Evolutionary conservation across 768 basidiomycete species (phyloP), one percentile per base, ranked within the genome.

Genomic region (Omphalotus guepiniiformis): DNA sequence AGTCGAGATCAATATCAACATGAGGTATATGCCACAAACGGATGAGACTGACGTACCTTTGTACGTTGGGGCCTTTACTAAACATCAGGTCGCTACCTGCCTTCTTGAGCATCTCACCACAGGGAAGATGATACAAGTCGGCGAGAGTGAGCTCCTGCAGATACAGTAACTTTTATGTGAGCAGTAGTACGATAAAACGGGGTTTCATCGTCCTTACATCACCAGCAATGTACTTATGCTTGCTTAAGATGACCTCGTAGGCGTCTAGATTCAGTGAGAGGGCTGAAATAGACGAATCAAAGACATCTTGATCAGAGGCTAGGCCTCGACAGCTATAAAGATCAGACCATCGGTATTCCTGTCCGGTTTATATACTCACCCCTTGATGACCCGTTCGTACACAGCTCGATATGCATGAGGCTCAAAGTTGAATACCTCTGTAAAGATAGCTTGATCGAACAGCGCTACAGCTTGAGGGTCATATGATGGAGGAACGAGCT

Each of bases 61-160:
- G 19, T 13, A 47, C 22, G 35, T 47, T 47, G 15, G 35, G 45
- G 5, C 45, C 35, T 36, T 37, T 47, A 22, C 21, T 47, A 3
- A 26, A 48, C n/a, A 69, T 30, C 7, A 62, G 49, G 13, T 50
- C 36, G 21, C 50, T 41, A 0, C 56, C 59, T 11, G 45, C 34
- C 11, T 2, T 1, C 25, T 15, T 46, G 23, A 73, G 53, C 38
- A 58, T 19, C n/a, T 38, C 43, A 16, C 71, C 75, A 32, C 67
- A 69, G 0, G 78, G 67, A 28, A 79, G 55, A 56, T 78, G 75
- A 54, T 65, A 67, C 3, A 79, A 64, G 53, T 79, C 78, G 4
- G 73, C 76, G 2, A 77, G 62, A 3, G 73, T 77, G 51, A 79
- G 39, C 72, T 63, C 45, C 45, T 47, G 18, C n/a, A 40, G 37